Conservation (phyloP, 2,329 filamentous ascomycete species). For the Colletotrichum neosansevieriae region DNA sequence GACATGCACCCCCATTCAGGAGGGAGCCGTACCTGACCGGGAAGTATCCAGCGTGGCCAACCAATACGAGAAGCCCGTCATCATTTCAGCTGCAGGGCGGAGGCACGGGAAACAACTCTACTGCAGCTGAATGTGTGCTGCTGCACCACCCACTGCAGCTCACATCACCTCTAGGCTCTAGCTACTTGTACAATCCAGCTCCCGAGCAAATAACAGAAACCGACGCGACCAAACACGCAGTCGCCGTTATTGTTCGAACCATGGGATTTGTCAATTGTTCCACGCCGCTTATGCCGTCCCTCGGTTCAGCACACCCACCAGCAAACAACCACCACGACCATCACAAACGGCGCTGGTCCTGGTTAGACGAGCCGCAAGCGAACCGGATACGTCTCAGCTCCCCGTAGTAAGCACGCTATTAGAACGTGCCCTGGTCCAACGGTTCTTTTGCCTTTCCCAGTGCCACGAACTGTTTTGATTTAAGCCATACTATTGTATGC, state of each 20-base stretch:
- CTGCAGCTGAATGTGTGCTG: background rate
- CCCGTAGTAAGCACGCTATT: too few species aligned
- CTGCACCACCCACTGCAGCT: background rate
- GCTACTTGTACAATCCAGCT: background rate
- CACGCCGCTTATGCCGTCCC: background rate
- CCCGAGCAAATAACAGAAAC: background rate
- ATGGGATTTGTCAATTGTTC: constrained; percentile 2
- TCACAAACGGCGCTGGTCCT: background rate
- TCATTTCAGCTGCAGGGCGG: background rate
- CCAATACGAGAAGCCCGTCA: background rate
- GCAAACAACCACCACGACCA: background rate
- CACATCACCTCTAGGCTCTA: background rate
- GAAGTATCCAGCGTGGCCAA: background rate
- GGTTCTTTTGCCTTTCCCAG: too few species aligned
- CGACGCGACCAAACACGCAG: background rate
- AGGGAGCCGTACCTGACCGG: background rate
- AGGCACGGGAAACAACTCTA: background rate
- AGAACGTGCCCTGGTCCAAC: too few species aligned
- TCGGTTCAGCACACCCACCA: too few species aligned
- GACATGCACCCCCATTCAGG: background rate
- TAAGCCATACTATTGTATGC: too few species aligned
- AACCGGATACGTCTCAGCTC: background rate
- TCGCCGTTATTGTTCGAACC: background rate
- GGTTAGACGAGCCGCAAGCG: constrained; percentile 1
- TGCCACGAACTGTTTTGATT: too few species aligned